A percentile compares a stretch with the other conserved stretches of the same genome.
These are phyloP conservation scores for Suillus ampliporus DNA, from an alignment of 768 basidiomycete genomes.

Conservation along the genomic window DNA sequence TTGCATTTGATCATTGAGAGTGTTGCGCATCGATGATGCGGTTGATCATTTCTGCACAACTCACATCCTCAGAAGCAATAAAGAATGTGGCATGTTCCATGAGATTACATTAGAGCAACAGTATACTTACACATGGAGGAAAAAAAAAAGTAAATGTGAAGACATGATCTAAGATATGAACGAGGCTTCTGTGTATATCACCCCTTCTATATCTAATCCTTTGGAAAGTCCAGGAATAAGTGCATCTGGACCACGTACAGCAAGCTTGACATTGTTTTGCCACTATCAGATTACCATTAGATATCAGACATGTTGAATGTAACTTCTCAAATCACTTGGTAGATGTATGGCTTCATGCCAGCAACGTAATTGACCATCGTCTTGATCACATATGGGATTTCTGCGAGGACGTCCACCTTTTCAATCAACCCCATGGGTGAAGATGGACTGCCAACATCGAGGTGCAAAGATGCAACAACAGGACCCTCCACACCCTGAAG, in stretches of 20 bases:
- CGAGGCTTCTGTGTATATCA: constrained; percentile 87
- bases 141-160: background rate
- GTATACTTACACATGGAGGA: background rate
- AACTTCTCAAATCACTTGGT: constrained; percentile 63
- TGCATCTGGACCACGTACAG: constrained; percentile 48
- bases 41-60: background rate
- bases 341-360: constrained; percentile 92
- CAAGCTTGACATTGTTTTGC: constrained; percentile 59
- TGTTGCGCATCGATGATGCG: too few species aligned
- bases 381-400: constrained; percentile 92
- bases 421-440: constrained; percentile 81
- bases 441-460: constrained; percentile 62
- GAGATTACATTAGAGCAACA: constrained; percentile 2
- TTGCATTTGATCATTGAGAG: background rate
- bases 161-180: constrained; percentile 67
- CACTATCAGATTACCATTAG: constrained; percentile 44
- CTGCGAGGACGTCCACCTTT: constrained; percentile 94
- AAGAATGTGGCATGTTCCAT: background rate
- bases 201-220: constrained; percentile 62
- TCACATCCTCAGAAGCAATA: background rate
- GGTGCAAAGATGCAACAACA: constrained; percentile 59
- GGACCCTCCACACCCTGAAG: constrained; percentile 54
- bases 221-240: constrained; percentile 47
- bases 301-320: background rate
- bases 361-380: constrained; percentile 93